Conservation (phyloP, 306 rosid genomes). For the Astragalus glycyphyllos region DNA sequence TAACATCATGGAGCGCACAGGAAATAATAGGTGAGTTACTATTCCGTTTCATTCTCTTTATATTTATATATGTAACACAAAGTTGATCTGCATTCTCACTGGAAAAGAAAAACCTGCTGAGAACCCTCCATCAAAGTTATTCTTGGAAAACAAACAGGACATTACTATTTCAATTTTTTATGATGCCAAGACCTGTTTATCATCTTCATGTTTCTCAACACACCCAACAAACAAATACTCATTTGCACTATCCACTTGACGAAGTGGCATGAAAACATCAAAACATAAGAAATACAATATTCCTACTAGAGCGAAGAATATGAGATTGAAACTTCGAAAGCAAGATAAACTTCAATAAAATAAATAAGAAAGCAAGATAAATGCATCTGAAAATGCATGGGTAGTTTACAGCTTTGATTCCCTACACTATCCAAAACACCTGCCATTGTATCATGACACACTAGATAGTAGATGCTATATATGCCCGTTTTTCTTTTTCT, state of each 20-base stretch:
- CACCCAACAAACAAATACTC: neutral
- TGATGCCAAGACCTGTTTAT: constrained; percentile 6
- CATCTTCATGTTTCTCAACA: neutral
- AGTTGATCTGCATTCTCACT: neutral
- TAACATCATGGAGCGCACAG: neutral
- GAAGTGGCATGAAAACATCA: neutral
- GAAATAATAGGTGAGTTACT: constrained; percentile 1
- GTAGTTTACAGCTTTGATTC: neutral
- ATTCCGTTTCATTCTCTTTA: neutral
- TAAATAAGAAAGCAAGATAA: constrained; percentile 2
- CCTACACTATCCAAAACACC: neutral
- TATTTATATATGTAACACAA: neutral
- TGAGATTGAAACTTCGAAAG: neutral
- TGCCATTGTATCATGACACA: neutral
- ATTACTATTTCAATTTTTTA: neutral
- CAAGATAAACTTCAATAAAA: neutral
- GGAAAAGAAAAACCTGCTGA: neutral
- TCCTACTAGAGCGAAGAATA: neutral
- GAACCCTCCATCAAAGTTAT: constrained; percentile 16
- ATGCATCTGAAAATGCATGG: neutral
- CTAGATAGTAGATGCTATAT: too few species aligned
- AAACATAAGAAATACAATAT: neutral
- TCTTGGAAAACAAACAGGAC: neutral
- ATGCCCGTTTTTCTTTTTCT: neutral
- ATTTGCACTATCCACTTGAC: neutral